Conservation (phyloP, 164 flowering plant species). For the Magnolia sinica region DNA sequence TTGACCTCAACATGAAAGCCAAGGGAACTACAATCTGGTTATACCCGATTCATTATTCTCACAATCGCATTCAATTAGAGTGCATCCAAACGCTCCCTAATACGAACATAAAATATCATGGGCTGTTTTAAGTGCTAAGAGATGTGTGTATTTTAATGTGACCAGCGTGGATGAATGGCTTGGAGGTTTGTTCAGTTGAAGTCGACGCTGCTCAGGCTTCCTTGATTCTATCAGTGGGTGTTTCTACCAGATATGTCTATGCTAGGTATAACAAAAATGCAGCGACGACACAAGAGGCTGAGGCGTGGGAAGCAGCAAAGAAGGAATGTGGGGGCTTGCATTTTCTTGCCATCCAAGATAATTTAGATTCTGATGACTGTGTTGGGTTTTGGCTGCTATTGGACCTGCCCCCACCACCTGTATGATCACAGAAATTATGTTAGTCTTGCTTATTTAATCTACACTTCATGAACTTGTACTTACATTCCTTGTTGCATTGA, state of each 20-base stretch:
- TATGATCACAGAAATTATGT: conserved; percentile 28
- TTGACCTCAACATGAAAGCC: too few species aligned
- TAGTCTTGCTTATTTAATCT: conserved; percentile 3
- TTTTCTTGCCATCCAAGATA: conserved; percentile 89
- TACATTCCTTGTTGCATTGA: background rate
- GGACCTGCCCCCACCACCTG: conserved; percentile 94
- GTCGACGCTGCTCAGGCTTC: conserved; percentile 56
- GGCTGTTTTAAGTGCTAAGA: too few species aligned
- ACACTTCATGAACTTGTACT: background rate
- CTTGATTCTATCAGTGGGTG: conserved; percentile 79
- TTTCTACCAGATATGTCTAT: conserved; percentile 75
- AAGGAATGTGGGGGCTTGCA: conserved; percentile 89
- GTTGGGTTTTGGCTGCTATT: conserved; percentile 92
- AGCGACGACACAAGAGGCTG: conserved; percentile 74
- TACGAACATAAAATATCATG: too few species aligned
- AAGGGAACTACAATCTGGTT: too few species aligned
- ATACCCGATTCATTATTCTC: too few species aligned
- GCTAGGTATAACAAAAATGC: conserved; percentile 71
- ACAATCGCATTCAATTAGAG: too few species aligned
- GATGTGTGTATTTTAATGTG: background rate
- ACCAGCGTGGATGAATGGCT: conserved; percentile 96
- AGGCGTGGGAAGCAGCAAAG: conserved; percentile 98
- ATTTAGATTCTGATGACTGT: conserved; percentile 87
- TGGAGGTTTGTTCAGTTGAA: conserved; percentile 82
- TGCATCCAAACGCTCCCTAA: too few species aligned